Base-by-base conservation (phyloP, 179 eudicot genomes). In the Beta lomatogona region DNA sequence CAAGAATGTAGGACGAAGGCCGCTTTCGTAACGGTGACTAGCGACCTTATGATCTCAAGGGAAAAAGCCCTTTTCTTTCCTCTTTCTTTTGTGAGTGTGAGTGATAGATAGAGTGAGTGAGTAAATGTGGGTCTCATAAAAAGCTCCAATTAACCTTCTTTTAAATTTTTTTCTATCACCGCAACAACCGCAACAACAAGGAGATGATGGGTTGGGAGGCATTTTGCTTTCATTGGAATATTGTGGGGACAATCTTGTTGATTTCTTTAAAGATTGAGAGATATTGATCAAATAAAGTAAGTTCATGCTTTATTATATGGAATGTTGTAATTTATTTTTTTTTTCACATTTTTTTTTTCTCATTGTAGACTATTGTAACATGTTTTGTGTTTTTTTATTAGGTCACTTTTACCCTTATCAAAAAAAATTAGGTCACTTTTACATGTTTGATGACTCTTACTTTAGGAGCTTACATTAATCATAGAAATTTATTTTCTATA, bases 181-280 rank as follows among this genome's bases (percentile, higher is more conserved):
- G 86, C 84, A 86, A 84, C 89, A 61, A 82, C 89, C 81, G 83
- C 84, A 84, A 80, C 82, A 74, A 81, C 68, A 84, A 84, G 48
- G 57, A 80, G 85, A 83, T 86, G 85, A 86, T 86, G 89, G 74
- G 86, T 84, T 86, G 74, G 89, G 89, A 86, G 87, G 64, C 85
- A 86, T 71, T 75, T 85, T 79, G 89, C 89, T 86, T 84, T 86
- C 89, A 86, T 71, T 65, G 21, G 14, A 10, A 28, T 55, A 9
- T 81, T 72, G 81, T 64, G 80, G 84, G 72, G 2, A 59, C 86
- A 13, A 12, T 14, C 9, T 41, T 68, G 10, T 68, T 68, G 18
- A 64, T 64, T 64, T 60, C n/a, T 60, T 7, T 19, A 48, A 0
- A 48, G 52, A 48, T 48, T 5, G 52, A 9, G 52, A 48, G 9